A percentile compares a stretch with the other conserved stretches of the same genome.
Conservation (phyloP, 345 rosid species). For the Eucalyptus sp. region DNA sequence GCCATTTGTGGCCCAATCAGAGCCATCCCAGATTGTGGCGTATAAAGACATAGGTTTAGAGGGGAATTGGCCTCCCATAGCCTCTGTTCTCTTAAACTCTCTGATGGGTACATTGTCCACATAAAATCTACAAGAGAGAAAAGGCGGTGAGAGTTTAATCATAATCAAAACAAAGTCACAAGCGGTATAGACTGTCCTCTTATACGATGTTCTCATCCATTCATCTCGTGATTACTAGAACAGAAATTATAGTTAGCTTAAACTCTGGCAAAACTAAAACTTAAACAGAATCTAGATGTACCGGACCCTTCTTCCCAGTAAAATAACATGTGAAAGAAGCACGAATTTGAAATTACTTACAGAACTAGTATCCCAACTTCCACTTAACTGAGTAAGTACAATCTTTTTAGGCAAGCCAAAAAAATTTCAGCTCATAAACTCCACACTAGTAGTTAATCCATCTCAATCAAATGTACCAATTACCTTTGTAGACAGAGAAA, state of each 20-base stretch:
- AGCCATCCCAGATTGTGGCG: conserved; percentile 96
- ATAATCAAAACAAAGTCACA: background rate
- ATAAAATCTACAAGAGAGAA: conserved; percentile 45
- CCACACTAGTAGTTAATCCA: background rate
- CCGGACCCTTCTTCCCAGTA: background rate
- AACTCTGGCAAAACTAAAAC: background rate
- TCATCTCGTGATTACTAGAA: background rate
- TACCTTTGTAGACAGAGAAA: background rate
- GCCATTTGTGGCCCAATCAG: conserved; percentile 93
- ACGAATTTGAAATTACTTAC: background rate
- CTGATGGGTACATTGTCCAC: conserved; percentile 72
- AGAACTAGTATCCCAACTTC: background rate
- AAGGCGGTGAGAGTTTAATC: background rate
- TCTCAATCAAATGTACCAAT: background rate
- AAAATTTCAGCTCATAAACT: background rate
- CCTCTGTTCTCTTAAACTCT: conserved; percentile 51
- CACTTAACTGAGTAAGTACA: background rate
- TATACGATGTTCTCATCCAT: background rate
- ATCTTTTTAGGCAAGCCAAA: background rate
- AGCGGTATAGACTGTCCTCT: background rate
- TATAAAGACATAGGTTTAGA: conserved; percentile 94
- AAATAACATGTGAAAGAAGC: background rate
- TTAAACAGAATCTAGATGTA: background rate
- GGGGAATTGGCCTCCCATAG: conserved; percentile 86
- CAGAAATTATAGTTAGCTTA: background rate